Base-by-base conservation (phyloP, 2,329 filamentous ascomycete genomes). In the Phialophora chinensis region DNA sequence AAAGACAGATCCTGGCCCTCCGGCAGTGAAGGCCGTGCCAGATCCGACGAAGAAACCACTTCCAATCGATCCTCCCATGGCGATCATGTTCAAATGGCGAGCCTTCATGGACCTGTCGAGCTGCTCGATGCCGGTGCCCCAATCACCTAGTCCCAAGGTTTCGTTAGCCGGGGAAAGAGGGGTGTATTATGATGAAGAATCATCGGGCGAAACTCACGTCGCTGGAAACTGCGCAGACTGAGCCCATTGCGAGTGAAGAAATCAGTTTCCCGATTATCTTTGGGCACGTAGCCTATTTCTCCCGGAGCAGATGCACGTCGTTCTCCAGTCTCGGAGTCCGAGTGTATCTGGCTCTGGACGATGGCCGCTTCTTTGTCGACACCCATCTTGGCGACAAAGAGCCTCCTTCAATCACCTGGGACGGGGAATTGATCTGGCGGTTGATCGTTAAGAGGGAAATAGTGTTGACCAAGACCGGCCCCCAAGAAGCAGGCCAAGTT, bases 1-100 rank as follows among this genome's bases (percentile, higher is more conserved):
- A 31, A 96, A 79, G n/a, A 96, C 76, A 0, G 91, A 90, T 0
- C 90, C 92, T 4, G 92, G 92, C 4, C 92, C 70, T 71, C 92
- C 92, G 14, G 83, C 82, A 54, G 86, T 83, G 66, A 96, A 81
- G 17, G 91, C 88, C 66, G 81, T 83, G 63, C 91, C 92, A 0
- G 91, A 94, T 31, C 91, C 90, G 55, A 97, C 92, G 77, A 97
- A 97, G 3, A 97, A 83, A 72, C 93, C 93, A 42, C 91, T 93
- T 67, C 90, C 89, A 33, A 71, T 71, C 3, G 69, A 71, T 87
- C 79, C 79, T 8, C 77, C 79, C 52, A 81, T 80, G 50, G 87
- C 88, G 68, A 90, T 88, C 86, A 90, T 89, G 77, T 89, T 87
- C 11, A 89, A 85, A 74, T 89, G 87, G n/a, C 87, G 83, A 17